A percentile compares a stretch with the other conserved stretches of the same genome.
These are phyloP conservation scores for Amesomyces nigricolor DNA, from an alignment of 2,329 filamentous ascomycete species.

Conservation along the genomic window DNA sequence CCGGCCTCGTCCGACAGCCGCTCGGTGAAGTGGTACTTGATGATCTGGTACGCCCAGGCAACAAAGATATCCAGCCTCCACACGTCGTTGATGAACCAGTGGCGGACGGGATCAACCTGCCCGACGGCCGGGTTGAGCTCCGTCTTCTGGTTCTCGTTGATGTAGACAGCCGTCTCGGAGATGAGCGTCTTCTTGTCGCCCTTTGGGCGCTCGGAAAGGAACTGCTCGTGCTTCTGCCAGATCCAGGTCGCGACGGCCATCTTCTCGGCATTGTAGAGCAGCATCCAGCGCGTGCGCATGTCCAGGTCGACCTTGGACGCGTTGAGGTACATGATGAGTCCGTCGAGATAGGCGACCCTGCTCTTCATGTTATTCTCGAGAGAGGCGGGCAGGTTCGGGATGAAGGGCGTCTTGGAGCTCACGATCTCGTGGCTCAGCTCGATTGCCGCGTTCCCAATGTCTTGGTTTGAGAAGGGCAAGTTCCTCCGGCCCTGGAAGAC, in stretches of 20 bases:
- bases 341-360: slow-evolving; percentile 66
- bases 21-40: slow-evolving; percentile 66
- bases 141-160: slow-evolving; percentile 71
- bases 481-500: slow-evolving; percentile 67
- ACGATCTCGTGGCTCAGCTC: slow-evolving; percentile 77
- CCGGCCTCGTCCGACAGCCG: slow-evolving; percentile 49
- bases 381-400: slow-evolving; percentile 67
- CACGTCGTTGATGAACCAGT: slow-evolving; percentile 78
- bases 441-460: slow-evolving; percentile 71
- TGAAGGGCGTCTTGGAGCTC: slow-evolving; percentile 66
- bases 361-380: slow-evolving; percentile 75
- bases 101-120: slow-evolving; percentile 74
- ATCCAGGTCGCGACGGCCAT: slow-evolving; percentile 72
- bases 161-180: slow-evolving; percentile 66
- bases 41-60: slow-evolving; percentile 71
- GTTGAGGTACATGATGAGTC: slow-evolving; percentile 66
- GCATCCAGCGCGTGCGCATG: slow-evolving; percentile 64
- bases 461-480: slow-evolving; percentile 59
- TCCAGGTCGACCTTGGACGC: slow-evolving; percentile 61
- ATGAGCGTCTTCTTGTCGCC: slow-evolving; percentile 65
- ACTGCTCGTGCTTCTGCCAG: slow-evolving; percentile 74
- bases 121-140: slow-evolving; percentile 57
- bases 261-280: slow-evolving; percentile 89
- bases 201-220: slow-evolving; percentile 52
- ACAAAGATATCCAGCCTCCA: slow-evolving; percentile 67